A percentile compares a stretch with the other conserved stretches of the same genome.
Evolutionary conservation across 169 alveolate species (phyloP).

Genomic region (Plasmodium adleri): DNA sequence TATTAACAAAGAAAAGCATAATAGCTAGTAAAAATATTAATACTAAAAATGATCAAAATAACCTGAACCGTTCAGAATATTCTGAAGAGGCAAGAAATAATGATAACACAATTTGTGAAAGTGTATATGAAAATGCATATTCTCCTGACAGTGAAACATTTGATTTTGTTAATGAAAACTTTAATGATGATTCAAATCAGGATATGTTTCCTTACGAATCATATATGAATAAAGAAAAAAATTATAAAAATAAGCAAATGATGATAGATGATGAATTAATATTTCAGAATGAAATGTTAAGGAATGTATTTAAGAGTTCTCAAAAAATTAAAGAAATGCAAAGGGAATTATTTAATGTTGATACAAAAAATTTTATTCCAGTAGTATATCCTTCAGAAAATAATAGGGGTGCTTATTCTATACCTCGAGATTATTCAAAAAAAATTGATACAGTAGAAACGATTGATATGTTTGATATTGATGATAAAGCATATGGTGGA

Average conservation of each 20-base stretch:
- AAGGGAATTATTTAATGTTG: slow-evolving; percentile 60
- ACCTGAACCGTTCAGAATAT: slow-evolving; percentile 32
- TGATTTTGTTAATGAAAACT: slow-evolving; percentile 15
- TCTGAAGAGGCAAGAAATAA: not conserved
- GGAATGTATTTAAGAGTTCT: slow-evolving; percentile 49
- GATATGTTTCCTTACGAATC: slow-evolving; percentile 22
- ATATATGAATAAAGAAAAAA: not conserved
- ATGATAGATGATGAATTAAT: slow-evolving; percentile 17
- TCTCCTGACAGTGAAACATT: slow-evolving; percentile 22
- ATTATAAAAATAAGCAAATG: slow-evolving; percentile 4
- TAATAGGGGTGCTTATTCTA: slow-evolving; percentile 22
- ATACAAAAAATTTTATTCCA: slow-evolving; percentile 37
- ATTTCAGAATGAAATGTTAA: slow-evolving; percentile 64
- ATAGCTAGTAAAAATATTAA: not conserved
- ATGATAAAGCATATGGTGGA: not conserved
- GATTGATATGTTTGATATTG: not conserved
- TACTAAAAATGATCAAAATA: slow-evolving; percentile 8
- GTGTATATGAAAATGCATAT: slow-evolving; percentile 13
- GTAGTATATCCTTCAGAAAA: slow-evolving; percentile 14
- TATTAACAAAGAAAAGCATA: not conserved
- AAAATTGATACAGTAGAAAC: not conserved
- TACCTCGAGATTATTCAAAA: slow-evolving; percentile 20
- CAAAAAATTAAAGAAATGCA: slow-evolving; percentile 71
- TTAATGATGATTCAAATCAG: not conserved
- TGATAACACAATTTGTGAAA: slow-evolving; percentile 40